Percentiles rank a stretch among this genome's conserved stretches.
phyloP scores from a whole-genome alignment of 352 stramenopile species.

The Phytophthora pseudosyringae region DNA sequence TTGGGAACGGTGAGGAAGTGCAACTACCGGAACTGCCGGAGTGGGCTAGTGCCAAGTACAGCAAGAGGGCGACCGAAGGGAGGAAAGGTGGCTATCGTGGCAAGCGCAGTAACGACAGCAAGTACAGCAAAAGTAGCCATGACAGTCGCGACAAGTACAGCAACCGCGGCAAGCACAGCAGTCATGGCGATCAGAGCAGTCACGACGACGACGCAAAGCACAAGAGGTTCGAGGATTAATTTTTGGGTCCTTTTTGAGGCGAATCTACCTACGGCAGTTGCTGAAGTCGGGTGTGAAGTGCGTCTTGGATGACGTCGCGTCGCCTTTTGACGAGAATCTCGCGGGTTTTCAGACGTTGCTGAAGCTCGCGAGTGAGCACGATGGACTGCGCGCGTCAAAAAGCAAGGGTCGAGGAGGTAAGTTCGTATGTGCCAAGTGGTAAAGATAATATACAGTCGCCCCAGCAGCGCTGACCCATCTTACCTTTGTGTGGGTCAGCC shows the following conservation, averaged over 20 bases:
- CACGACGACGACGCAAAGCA: no score
- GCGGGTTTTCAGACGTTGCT: slow-evolving; percentile 46
- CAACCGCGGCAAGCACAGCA: neutral
- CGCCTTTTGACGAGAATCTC: slow-evolving; percentile 43
- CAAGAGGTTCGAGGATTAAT: slow-evolving; percentile 9
- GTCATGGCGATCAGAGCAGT: neutral
- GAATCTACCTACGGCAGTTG: slow-evolving; percentile 34
- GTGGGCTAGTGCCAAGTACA: slow-evolving; percentile 78
- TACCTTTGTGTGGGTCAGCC: slow-evolving; percentile 69
- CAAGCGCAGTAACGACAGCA: neutral
- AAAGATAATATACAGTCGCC: slow-evolving; percentile 12
- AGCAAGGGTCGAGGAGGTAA: slow-evolving; percentile 3
- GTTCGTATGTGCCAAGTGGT: neutral
- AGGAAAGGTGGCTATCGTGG: slow-evolving; percentile 2
- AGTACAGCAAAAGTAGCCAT: neutral
- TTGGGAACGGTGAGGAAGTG: slow-evolving; percentile 49
- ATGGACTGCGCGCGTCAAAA: slow-evolving; percentile 47
- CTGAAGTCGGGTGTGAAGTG: slow-evolving; percentile 34
- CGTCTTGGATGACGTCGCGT: slow-evolving; percentile 49
- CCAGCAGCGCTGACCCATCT: slow-evolving; percentile 1
- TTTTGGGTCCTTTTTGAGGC: slow-evolving; percentile 1
- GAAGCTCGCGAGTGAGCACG: slow-evolving; percentile 59
- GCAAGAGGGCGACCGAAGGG: slow-evolving; percentile 29
- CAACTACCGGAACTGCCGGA: slow-evolving; percentile 59
- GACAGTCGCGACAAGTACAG: no score